Base-by-base conservation (phyloP, 164 flowering plant species). In the Kalanchoe fedtschenkoi region DNA sequence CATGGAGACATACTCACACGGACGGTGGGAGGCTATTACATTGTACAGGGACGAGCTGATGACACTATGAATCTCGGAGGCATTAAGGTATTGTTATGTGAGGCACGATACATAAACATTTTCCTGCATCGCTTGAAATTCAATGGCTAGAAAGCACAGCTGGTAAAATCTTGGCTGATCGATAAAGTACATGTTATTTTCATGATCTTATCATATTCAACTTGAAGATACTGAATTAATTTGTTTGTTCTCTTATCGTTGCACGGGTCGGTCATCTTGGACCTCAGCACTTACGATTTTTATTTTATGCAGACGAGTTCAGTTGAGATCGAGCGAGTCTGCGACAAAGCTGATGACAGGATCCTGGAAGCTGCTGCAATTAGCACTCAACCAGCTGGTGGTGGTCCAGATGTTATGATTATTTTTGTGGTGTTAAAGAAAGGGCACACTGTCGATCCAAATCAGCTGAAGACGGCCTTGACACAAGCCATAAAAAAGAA, bases 41-140 rank as follows among this genome's bases (percentile, higher is more conserved):
- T 72, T 60, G 96, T 89, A 15, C 93, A 84, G 54, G 96, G 99
- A 33, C 76, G 99, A 70, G 91, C 96, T 62, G 99, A 95, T 75
- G 97, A 95, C 68, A 91, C 99, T 66, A 91, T 95, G 99, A 95
- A 95, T 71, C 93, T 95, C 24, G 99, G 97, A 60, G 99, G 99
- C 62, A 86, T 91, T 47, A 93, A 90, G 96, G 98, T 89, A 80
- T 9, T 16, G 19, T 33, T 30, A 56, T 10, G 34, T 51, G 46
- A 21, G 30, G 32, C 9, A 2, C 56, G 26, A 47, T 21, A 51
- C 56, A 24, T 26, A 14, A 24, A 51, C 26, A 51, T 51, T 26
- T 33, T 13, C 21, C 24, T 60, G 29, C 6, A 4, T 6, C 15
- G 6, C 29, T 9, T 15, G 33, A 35, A 35, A n/a, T n/a, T n/a